phyloP scores from a whole-genome alignment of 1,284 basidiomycete genomes.

The Wallemia ichthyophaga region DNA sequence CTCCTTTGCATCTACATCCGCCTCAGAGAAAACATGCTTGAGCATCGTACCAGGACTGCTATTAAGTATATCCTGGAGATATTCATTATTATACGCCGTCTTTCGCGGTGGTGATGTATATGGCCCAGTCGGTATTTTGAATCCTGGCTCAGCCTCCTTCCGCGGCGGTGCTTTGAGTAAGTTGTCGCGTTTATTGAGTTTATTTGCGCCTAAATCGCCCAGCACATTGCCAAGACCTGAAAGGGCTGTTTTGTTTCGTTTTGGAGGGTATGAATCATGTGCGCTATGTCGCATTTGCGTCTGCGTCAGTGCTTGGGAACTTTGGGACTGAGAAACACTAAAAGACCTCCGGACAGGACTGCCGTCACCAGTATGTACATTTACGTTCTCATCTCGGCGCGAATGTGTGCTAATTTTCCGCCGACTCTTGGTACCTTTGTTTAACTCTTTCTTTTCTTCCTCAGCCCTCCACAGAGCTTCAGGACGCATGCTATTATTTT shows the following conservation, averaged over 20 bases:
- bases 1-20: background rate
- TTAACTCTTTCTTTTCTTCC: background rate
- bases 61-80: background rate
- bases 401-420: background rate
- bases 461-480: background rate
- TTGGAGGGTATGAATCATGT: too few species aligned
- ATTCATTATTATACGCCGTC: background rate
- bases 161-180: background rate
- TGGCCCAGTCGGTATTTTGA: background rate
- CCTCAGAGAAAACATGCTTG: background rate
- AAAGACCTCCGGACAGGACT: background rate
- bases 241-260: too few species aligned
- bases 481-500: background rate
- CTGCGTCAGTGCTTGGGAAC: too few species aligned
- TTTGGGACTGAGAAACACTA: background rate
- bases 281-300: too few species aligned
- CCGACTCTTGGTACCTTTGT: background rate
- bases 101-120: background rate
- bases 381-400: background rate
- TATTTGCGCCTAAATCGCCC: background rate
- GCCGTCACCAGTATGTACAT: background rate
- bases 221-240: background rate
- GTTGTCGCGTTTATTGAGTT: background rate
- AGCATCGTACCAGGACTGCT: background rate
- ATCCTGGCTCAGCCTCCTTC: background rate